Base-by-base conservation (phyloP, 768 basidiomycete genomes). In the Jaapia argillacea region DNA sequence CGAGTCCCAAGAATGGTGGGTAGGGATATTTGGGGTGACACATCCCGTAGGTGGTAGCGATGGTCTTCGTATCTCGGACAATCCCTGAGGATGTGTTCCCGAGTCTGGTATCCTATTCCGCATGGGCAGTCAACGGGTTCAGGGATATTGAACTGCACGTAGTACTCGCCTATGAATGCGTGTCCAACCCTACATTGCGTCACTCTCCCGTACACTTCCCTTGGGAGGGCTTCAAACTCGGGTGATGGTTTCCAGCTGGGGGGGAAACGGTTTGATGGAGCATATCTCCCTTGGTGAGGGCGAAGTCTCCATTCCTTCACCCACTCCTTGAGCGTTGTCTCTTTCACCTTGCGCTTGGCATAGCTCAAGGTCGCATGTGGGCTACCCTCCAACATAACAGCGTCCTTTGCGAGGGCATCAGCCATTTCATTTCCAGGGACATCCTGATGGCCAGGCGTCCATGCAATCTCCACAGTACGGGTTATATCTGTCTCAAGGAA, bases 101-200 rank as follows among this genome's bases (percentile, higher is more conserved):
- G 26, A 20, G 53, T 49, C 35, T 54, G 48, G 23, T 46, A 31
- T 5, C 5, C 4, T 24, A 42, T 44, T 14, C 48, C 54, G 37
- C 53, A 55, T 25, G 27, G 53, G 42, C 54, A 55, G 2, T 6
- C 37, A 1, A 41, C 31, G 41, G 22, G n/a, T 26, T 54, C 54
- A 6, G 23, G 6, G 16, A 46, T 47, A n/a, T 50, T 43, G 16
- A 50, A 50, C 22, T 26, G 36, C 20, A 39, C 43, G 36, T 50
- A 54, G 45, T 54, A 54, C 36, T 47, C 48, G 33, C 54, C 54
- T 21, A 51, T 54, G 37, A 45, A 51, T 7, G 50, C 46, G 47
- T 54, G 53, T 5, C 54, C 53, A 1, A 47, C 51, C 14, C 54
- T 41, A 43, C 47, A 55, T 28, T 47, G 52, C 20, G 43, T 43